phyloP scores from a whole-genome alignment of 2,329 filamentous ascomycete species.

The Scedosporium minutisporum region DNA sequence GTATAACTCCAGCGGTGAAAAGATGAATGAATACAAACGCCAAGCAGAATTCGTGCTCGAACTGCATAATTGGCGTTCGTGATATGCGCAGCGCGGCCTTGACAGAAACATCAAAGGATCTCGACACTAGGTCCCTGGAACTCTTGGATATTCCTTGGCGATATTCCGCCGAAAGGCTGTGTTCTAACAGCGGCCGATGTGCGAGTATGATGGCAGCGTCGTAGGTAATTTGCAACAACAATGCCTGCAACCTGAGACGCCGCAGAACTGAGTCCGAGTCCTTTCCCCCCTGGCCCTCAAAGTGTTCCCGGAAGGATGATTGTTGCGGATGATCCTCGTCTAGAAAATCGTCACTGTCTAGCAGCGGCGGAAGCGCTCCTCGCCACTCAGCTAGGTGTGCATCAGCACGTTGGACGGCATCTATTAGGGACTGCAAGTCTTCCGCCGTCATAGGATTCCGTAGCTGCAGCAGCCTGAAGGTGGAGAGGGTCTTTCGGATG shows the following conservation, averaged over 20 bases:
- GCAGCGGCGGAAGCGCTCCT: slow-evolving; percentile 6
- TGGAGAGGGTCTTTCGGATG: slow-evolving; percentile 16
- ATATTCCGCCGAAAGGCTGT: slow-evolving; percentile 9
- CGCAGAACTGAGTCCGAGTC: slow-evolving; percentile 5
- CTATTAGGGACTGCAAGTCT: slow-evolving; percentile 11
- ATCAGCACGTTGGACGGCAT: slow-evolving; percentile 10
- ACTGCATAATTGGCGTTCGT: slow-evolving; percentile 15
- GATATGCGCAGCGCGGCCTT: slow-evolving; percentile 20
- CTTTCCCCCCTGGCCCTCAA: neutral
- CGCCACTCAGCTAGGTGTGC: slow-evolving; percentile 10
- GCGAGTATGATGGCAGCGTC: slow-evolving; percentile 13
- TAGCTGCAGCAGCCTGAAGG: slow-evolving; percentile 15
- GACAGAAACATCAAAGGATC: slow-evolving; percentile 14
- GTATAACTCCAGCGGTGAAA: slow-evolving; percentile 15
- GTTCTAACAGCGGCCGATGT: slow-evolving; percentile 16
- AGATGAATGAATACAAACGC: slow-evolving; percentile 12
- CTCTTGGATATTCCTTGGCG: slow-evolving; percentile 4
- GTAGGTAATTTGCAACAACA: slow-evolving; percentile 15
- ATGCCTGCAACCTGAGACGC: slow-evolving; percentile 8
- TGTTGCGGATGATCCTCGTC: slow-evolving; percentile 2
- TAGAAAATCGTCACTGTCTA: slow-evolving; percentile 7
- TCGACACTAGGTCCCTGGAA: slow-evolving; percentile 1
- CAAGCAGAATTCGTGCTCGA: slow-evolving; percentile 15
- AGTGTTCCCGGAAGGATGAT: neutral
- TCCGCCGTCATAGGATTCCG: slow-evolving; percentile 12